A percentile compares a stretch with the other conserved stretches of the same genome.
Evolutionary conservation across 2,329 filamentous ascomycete genomes (phyloP).

Genomic region (Purpureocillium takamizusanense): DNA sequence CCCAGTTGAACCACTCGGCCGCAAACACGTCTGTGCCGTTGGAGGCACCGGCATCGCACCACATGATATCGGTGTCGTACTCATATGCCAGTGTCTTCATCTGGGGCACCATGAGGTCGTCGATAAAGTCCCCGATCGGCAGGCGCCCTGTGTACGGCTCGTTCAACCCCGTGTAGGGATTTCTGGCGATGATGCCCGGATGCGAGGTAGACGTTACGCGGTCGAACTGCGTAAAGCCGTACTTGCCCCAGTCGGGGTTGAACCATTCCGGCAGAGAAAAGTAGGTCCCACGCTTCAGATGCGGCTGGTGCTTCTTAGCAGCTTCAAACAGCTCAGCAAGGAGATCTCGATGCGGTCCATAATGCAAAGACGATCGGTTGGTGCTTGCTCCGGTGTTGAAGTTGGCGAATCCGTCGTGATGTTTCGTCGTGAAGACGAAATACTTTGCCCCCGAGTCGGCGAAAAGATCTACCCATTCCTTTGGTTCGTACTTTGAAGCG

Average conservation of each 20-base stretch:
- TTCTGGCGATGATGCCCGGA: conserved; percentile 27
- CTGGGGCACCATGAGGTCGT: conserved; percentile 34
- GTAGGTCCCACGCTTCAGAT: conserved; percentile 34
- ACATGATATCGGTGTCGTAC: conserved; percentile 38
- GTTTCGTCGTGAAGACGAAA: no score
- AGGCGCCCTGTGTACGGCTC: conserved; percentile 34
- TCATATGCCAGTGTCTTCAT: conserved; percentile 34
- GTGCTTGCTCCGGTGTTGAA: no score
- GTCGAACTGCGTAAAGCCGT: conserved; percentile 29
- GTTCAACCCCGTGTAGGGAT: conserved; percentile 30
- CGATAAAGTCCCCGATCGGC: conserved; percentile 29
- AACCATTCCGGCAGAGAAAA: conserved; percentile 42
- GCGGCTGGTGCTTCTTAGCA: conserved; percentile 19
- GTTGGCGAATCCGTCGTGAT: no score
- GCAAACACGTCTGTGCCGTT: conserved; percentile 33
- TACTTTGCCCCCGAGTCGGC: no score
- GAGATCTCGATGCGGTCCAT: no score
- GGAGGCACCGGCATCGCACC: conserved; percentile 37
- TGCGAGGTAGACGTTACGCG: conserved; percentile 20
- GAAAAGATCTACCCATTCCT: no score
- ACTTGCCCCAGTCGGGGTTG: conserved; percentile 33
- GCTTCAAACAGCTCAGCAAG: no score
- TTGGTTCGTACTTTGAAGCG: no score
- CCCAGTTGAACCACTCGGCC: conserved; percentile 30
- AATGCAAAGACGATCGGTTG: no score